These are phyloP conservation scores for Sporobolus alterniflorus DNA, from an alignment of 202 grass and related monocot genomes.

Conservation along the genomic window DNA sequence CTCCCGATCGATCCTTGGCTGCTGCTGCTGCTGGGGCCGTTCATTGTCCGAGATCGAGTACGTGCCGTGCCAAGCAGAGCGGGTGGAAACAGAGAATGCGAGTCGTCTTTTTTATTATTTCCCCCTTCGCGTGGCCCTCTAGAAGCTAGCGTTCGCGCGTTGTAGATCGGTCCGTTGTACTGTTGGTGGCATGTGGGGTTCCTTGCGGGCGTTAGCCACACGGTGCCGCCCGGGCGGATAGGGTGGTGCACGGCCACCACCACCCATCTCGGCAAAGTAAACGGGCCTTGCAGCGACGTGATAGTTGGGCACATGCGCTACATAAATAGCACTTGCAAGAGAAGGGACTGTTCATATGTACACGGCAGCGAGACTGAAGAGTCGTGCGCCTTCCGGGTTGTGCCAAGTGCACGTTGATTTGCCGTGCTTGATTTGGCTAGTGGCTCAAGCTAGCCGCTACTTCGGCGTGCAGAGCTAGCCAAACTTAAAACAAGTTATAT, in stretches of 20 bases:
- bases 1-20: not conserved
- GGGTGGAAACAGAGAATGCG: not conserved
- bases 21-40: not conserved
- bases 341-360: conserved; percentile 18
- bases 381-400: not conserved
- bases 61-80: not conserved
- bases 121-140: not conserved
- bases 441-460: not conserved
- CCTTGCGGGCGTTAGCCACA: conserved; percentile 38
- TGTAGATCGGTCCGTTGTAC: not conserved
- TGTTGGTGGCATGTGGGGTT: conserved; percentile 45
- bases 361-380: not conserved
- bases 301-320: conserved; percentile 21
- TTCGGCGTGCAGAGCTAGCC: not conserved
- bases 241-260: not conserved
- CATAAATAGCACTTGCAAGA: conserved; percentile 1
- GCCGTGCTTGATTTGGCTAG: conserved; percentile 15
- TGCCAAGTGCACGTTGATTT: conserved; percentile 20
- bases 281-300: conserved; percentile 9
- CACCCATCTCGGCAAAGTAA: conserved; percentile 27
- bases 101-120: not conserved
- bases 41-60: conserved; percentile 5
- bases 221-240: not conserved
- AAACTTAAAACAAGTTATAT: not conserved
- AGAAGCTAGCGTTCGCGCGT: not conserved